Conservation (phyloP, 768 basidiomycete genomes). For the Brasilioporus rufonigricans region DNA sequence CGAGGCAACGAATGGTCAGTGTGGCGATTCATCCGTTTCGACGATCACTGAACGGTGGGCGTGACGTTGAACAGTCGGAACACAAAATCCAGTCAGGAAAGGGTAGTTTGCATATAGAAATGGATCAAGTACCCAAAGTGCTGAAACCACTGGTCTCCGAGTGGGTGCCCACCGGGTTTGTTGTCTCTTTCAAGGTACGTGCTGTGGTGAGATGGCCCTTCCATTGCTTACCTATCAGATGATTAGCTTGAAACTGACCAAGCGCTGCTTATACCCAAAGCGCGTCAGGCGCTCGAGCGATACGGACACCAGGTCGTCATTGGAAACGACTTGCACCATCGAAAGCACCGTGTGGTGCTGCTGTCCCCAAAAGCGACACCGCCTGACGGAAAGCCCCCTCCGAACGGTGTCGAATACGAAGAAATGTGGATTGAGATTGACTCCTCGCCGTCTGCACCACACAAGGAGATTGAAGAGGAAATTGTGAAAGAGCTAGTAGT, state of each 20-base stretch:
- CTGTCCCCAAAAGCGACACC: slow-evolving; percentile 52
- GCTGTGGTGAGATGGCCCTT: not conserved
- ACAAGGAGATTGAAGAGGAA: slow-evolving; percentile 90
- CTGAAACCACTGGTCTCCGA: slow-evolving; percentile 90
- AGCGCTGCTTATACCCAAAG: slow-evolving; percentile 83
- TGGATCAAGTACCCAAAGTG: slow-evolving; percentile 99
- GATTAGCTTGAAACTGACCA: slow-evolving; percentile 89
- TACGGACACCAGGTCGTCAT: slow-evolving; percentile 98
- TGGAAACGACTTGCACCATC: slow-evolving; percentile 88
- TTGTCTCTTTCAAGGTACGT: slow-evolving; percentile 94
- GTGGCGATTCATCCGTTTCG: not conserved
- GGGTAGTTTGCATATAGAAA: slow-evolving; percentile 90
- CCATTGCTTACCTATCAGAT: slow-evolving; percentile 4
- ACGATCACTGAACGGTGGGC: not conserved
- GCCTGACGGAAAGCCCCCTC: slow-evolving; percentile 3
- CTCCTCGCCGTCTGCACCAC: slow-evolving; percentile 31
- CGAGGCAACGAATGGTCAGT: slow-evolving; percentile 83
- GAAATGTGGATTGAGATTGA: slow-evolving; percentile 70
- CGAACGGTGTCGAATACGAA: slow-evolving; percentile 37
- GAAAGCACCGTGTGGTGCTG: slow-evolving; percentile 92
- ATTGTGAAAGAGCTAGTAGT: slow-evolving; percentile 75
- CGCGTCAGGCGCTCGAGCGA: slow-evolving; percentile 79
- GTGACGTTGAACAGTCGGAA: slow-evolving; percentile 68
- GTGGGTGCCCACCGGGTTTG: slow-evolving; percentile 88
- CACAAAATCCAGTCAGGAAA: slow-evolving; percentile 99